Percentiles rank a stretch among this genome's conserved stretches.
phyloP scores from a whole-genome alignment of 2,329 filamentous ascomycete genomes.

The Cercospora sp. region DNA sequence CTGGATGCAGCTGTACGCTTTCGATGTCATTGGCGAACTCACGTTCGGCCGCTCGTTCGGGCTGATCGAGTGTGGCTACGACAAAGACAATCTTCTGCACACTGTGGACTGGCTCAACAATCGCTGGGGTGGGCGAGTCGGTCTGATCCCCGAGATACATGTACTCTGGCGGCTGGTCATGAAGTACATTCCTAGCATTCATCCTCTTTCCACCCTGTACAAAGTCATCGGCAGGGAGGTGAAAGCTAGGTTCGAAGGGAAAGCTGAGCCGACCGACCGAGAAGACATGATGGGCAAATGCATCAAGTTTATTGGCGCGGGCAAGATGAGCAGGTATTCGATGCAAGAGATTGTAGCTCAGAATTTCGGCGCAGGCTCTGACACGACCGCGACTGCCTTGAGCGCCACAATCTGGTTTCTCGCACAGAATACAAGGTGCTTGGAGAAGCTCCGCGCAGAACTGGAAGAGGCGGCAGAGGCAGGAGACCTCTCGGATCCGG shows the following conservation, averaged over 20 bases:
- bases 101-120: slow-evolving; percentile 34
- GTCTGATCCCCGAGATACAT: not conserved
- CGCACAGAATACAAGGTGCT: slow-evolving; percentile 38
- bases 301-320: slow-evolving; percentile 36
- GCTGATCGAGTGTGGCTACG: slow-evolving; percentile 39
- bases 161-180: not conserved
- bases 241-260: not conserved
- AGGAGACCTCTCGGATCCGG: slow-evolving; percentile 35
- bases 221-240: slow-evolving; percentile 36
- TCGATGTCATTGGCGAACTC: slow-evolving; percentile 47
- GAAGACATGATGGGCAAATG: slow-evolving; percentile 42
- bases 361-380: slow-evolving; percentile 44
- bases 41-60: slow-evolving; percentile 43
- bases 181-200: not conserved
- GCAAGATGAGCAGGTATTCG: slow-evolving; percentile 36
- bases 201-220: not conserved
- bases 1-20: slow-evolving; percentile 30
- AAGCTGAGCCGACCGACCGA: slow-evolving; percentile 33
- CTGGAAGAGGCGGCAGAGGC: slow-evolving; percentile 33
- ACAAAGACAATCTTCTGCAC: slow-evolving; percentile 38
- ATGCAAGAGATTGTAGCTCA: slow-evolving; percentile 39
- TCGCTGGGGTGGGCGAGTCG: not conserved
- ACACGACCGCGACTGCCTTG: slow-evolving; percentile 34
- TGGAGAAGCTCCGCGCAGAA: slow-evolving; percentile 38
- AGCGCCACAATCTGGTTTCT: slow-evolving; percentile 42